Conservation (phyloP, 306 rosid genomes). For the Vigna trinervia region DNA sequence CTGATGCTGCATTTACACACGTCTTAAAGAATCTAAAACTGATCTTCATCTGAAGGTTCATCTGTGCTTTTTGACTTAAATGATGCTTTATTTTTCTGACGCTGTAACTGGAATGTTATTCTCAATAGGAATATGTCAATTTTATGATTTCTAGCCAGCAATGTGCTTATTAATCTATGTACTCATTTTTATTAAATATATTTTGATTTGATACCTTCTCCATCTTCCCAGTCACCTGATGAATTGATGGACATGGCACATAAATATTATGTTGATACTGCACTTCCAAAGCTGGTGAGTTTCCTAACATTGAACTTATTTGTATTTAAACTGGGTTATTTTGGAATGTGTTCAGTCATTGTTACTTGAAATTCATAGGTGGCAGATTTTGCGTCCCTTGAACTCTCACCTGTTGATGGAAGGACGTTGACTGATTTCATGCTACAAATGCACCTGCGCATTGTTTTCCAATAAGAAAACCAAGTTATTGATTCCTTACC, state of each 20-base stretch:
- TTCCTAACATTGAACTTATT: constrained; percentile 36
- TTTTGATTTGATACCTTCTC: constrained; percentile 39
- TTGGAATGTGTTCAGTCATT: constrained; percentile 45
- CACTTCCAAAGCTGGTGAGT: constrained; percentile 97
- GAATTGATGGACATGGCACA: constrained; percentile 96
- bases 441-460: constrained; percentile 41
- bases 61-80: constrained; percentile 33
- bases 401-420: constrained; percentile 99
- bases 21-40: constrained; percentile 92
- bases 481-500: no score
- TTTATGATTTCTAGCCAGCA: constrained; percentile 24
- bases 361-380: constrained; percentile 64
- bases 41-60: constrained; percentile 87
- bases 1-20: constrained; percentile 83
- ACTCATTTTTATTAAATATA: constrained; percentile 21
- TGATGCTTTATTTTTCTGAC: background rate
- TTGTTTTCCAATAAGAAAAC: no score
- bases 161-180: background rate
- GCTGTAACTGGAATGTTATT: constrained; percentile 14
- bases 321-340: constrained; percentile 26
- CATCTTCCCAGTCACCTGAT: constrained; percentile 75
- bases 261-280: constrained; percentile 81
- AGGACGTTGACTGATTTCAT: constrained; percentile 96
- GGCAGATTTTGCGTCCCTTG: constrained; percentile 99
- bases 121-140: background rate